Base-by-base conservation (phyloP, 192 early-diverging fungal species). In the Coemansia sp. region DNA sequence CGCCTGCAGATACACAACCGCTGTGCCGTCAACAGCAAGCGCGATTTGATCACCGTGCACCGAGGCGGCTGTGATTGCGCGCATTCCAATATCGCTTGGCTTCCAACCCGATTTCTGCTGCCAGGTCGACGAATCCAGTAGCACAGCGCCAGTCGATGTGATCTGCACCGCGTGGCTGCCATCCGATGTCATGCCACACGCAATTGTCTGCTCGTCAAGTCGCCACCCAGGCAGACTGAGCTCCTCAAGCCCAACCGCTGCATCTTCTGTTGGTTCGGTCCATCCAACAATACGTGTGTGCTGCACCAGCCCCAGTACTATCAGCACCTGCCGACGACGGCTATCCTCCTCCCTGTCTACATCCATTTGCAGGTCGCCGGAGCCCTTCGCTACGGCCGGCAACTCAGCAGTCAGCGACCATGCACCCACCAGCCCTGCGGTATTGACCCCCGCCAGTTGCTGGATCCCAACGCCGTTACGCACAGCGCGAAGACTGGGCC, bases 401-500 rank as follows among this genome's bases (percentile, higher is more conserved):
- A 37, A 42, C 36, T 58, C 65, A 16, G 82, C 73, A 0, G 63
- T 62, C n/a, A 93, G 67, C 32, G 90, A 84, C 93, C 94, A 97
- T 0, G 94, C 69, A 7, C 87, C 85, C 62, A 84, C 84, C 10
- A 95, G 69, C n/a, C 92, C 92, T 8, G 69, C 73, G 16, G 94
- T 80, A 13, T 85, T 80, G 26, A 92, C 36, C 1, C 72, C 65
- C 3, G 83, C 88, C 21, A 88, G 66, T 22, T 87, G 84, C n/a
- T 87, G 85, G 32, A 99, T 89, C 10, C 93, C 94, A 46, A 99
- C 86, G 12, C 97, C 96, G 73, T 92, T 94, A 51, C 91, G 85
- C 45, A 99, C 89, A 15, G 97, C 80, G 26, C 94, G 80, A 39
- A 99, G 73, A 0, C 88, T 86, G 5, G 94, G 92, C 67, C 87